Evolutionary conservation across 257 asterid species (phyloP).

Genomic region (Anisodus acutangulus): DNA sequence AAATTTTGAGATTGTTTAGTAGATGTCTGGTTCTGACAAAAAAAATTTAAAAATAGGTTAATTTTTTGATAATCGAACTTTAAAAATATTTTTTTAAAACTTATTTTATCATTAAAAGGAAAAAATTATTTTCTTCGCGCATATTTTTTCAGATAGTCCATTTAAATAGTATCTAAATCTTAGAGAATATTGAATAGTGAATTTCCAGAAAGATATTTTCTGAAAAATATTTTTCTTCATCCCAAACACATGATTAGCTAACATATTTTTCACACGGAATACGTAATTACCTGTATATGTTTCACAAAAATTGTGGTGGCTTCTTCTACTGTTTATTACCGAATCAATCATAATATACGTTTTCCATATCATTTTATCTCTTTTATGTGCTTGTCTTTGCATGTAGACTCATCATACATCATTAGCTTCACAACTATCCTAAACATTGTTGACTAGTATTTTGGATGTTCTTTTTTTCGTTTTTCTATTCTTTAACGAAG

Average conservation of each 20-base stretch:
- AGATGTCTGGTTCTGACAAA: too few species aligned
- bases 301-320: neutral
- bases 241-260: neutral
- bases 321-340: neutral
- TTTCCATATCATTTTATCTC: neutral
- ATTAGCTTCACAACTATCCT: neutral
- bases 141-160: too few species aligned
- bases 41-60: too few species aligned
- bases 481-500: neutral
- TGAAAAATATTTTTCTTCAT: too few species aligned
- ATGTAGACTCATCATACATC: conserved; percentile 16
- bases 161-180: too few species aligned
- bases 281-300: neutral
- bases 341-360: neutral
- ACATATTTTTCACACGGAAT: neutral
- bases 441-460: conserved; percentile 6
- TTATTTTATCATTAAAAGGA: too few species aligned
- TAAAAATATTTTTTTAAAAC: too few species aligned
- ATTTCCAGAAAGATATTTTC: too few species aligned
- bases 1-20: too few species aligned
- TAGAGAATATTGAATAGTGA: too few species aligned
- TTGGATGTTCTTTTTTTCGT: neutral
- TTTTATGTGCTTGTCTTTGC: conserved; percentile 8
- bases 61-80: too few species aligned
- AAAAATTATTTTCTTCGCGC: too few species aligned